Percentiles rank a stretch among this genome's conserved stretches.
Conservation (phyloP, 2,329 filamentous ascomycete species). For the Hypoxylon sp. region DNA sequence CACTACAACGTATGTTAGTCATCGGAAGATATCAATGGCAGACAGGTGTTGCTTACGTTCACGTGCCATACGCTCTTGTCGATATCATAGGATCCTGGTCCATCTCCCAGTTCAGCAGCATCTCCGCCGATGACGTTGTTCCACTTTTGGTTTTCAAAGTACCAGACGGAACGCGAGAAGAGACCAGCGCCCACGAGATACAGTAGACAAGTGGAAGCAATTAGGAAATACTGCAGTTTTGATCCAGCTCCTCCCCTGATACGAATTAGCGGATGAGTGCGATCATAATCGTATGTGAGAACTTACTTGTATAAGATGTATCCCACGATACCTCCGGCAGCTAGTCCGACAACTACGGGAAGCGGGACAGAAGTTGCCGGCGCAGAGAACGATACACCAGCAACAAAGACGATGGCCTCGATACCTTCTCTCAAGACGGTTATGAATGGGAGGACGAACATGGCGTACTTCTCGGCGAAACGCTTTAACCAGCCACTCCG, state of each 20-base stretch:
- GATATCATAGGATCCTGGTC: constrained; percentile 85
- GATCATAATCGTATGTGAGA: not conserved
- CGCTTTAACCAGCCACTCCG: constrained; percentile 67
- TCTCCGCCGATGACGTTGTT: constrained; percentile 74
- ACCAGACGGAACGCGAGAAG: constrained; percentile 84
- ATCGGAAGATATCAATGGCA: constrained; percentile 24
- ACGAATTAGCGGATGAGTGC: constrained; percentile 11
- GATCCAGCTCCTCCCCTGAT: constrained; percentile 73
- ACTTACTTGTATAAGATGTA: constrained; percentile 84
- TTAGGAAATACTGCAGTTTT: constrained; percentile 82
- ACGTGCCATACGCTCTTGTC: constrained; percentile 85
- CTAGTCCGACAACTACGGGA: constrained; percentile 79
- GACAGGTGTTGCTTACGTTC: constrained; percentile 69
- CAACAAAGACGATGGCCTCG: constrained; percentile 88
- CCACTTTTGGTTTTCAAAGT: constrained; percentile 79
- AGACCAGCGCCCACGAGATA: constrained; percentile 88
- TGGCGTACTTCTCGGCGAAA: constrained; percentile 82
- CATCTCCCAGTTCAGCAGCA: constrained; percentile 65
- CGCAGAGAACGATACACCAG: constrained; percentile 83
- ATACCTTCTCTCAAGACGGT: constrained; percentile 90
- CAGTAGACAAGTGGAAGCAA: constrained; percentile 84
- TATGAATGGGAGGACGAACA: constrained; percentile 89
- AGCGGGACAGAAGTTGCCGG: constrained; percentile 84
- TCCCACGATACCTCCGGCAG: constrained; percentile 76
- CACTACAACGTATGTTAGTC: constrained; percentile 67